phyloP scores from a whole-genome alignment of 495 filamentous ascomycete genomes.

The Daldinia bambusicola region DNA sequence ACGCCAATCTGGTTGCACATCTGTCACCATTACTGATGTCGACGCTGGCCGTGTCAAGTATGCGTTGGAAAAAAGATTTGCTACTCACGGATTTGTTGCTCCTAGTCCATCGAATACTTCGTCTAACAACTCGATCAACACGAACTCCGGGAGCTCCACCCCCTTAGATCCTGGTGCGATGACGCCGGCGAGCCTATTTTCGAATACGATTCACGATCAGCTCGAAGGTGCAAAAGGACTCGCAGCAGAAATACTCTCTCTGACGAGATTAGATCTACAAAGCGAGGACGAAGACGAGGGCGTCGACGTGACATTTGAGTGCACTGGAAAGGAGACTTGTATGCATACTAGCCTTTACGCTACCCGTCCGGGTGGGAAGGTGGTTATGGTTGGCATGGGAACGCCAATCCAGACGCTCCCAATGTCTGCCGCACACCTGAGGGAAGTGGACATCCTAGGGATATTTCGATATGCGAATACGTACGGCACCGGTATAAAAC shows the following conservation, averaged over 20 bases:
- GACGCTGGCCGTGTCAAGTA: constrained; percentile 79
- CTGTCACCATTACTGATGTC: constrained; percentile 85
- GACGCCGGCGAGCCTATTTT: constrained; percentile 56
- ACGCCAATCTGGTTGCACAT: constrained; percentile 71
- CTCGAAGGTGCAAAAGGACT: constrained; percentile 69
- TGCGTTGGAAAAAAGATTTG: constrained; percentile 75
- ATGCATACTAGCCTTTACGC: constrained; percentile 89
- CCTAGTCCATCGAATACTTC: constrained; percentile 55
- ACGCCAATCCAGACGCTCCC: constrained; percentile 88
- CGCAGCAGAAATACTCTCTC: constrained; percentile 64
- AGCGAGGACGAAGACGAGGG: constrained; percentile 66
- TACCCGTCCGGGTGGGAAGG: constrained; percentile 77
- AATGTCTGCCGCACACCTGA: constrained; percentile 82
- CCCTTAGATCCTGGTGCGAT: constrained; percentile 55
- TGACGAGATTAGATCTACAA: constrained; percentile 48
- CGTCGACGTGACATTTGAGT: constrained; percentile 86
- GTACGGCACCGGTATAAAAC: constrained; percentile 79
- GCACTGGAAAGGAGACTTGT: constrained; percentile 87
- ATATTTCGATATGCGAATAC: constrained; percentile 92
- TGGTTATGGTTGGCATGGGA: constrained; percentile 96
- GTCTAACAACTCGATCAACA: constrained; percentile 53
- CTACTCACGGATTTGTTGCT: constrained; percentile 73
- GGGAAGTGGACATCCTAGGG: constrained; percentile 92
- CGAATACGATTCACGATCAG: constrained; percentile 50
- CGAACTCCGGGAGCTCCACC: constrained; percentile 55